Conservation (phyloP, 306 rosid genomes). For the Arachis stenosperma region DNA sequence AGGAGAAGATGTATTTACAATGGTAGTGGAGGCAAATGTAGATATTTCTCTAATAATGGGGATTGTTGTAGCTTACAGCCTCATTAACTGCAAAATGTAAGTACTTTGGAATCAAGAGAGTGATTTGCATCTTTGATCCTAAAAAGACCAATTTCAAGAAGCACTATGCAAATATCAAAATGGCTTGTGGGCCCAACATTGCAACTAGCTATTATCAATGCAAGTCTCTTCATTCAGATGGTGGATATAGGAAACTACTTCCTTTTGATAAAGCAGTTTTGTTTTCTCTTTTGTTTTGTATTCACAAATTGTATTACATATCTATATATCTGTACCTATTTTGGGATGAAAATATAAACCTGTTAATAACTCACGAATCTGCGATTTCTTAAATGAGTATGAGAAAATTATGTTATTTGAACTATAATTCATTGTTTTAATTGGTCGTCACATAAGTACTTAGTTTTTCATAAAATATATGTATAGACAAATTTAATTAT, state of each 20-base stretch:
- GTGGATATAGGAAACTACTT: not conserved
- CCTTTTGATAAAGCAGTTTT: slow-evolving; percentile 4
- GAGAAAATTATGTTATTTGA: too few species aligned
- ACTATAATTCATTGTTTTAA: too few species aligned
- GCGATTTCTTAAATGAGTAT: too few species aligned
- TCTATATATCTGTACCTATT: not conserved
- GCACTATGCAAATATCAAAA: slow-evolving; percentile 7
- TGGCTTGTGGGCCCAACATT: not conserved
- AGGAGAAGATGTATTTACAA: slow-evolving; percentile 71
- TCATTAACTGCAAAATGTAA: slow-evolving; percentile 59
- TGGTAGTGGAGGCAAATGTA: slow-evolving; percentile 68
- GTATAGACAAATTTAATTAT: too few species aligned
- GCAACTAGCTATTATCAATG: not conserved
- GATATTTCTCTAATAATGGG: slow-evolving; percentile 72
- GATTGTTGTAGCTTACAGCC: slow-evolving; percentile 64
- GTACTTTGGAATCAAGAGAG: slow-evolving; percentile 2
- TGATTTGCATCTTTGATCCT: slow-evolving; percentile 14
- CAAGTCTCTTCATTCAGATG: not conserved
- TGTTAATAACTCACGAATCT: too few species aligned
- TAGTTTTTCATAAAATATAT: too few species aligned
- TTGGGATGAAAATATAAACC: too few species aligned
- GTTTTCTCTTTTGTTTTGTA: not conserved
- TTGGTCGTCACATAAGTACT: too few species aligned
- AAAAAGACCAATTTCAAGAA: slow-evolving; percentile 5
- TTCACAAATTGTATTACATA: not conserved